A percentile compares a stretch with the other conserved stretches of the same genome.
Evolutionary conservation across 352 stramenopile genomes (phyloP).

Genomic region (Phytopythium aichiense): DNA sequence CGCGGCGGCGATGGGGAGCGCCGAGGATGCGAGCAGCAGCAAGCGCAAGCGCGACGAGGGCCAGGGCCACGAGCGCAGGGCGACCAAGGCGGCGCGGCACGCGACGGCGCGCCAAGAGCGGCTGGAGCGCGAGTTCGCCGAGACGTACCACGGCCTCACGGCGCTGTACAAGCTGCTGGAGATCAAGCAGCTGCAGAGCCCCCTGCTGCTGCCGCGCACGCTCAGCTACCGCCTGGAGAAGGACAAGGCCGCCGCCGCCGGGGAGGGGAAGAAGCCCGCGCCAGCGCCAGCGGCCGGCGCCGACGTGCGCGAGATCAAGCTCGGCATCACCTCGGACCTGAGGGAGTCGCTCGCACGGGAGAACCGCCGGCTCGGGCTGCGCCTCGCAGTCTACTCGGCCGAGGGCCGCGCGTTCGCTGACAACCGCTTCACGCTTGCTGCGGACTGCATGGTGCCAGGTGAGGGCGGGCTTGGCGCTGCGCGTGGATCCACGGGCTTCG

Average conservation of each 20-base stretch:
- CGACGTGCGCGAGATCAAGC: constrained; percentile 51
- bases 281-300: constrained; percentile 16
- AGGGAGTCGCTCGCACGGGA: constrained; percentile 57
- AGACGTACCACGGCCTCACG: constrained; percentile 70
- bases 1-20: not conserved
- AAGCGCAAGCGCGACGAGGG: constrained; percentile 71
- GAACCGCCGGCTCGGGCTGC: constrained; percentile 45
- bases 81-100: constrained; percentile 27
- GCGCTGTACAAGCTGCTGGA: constrained; percentile 84
- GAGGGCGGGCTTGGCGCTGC: not conserved
- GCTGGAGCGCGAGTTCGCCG: constrained; percentile 80
- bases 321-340: constrained; percentile 63
- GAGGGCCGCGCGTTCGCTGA: constrained; percentile 36
- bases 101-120: constrained; percentile 61
- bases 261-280: not conserved
- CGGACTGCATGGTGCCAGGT: constrained; percentile 60
- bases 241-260: constrained; percentile 9
- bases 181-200: constrained; percentile 59
- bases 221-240: constrained; percentile 68
- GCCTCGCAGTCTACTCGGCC: constrained; percentile 51
- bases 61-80: constrained; percentile 32
- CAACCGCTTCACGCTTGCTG: constrained; percentile 57
- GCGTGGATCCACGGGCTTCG: not conserved
- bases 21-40: constrained; percentile 21
- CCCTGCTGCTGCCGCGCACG: constrained; percentile 72